Evolutionary conservation across 352 stramenopile species (phyloP), one percentile per base, ranked within the genome.

Genomic region (Globisporangium megalacanthum): DNA sequence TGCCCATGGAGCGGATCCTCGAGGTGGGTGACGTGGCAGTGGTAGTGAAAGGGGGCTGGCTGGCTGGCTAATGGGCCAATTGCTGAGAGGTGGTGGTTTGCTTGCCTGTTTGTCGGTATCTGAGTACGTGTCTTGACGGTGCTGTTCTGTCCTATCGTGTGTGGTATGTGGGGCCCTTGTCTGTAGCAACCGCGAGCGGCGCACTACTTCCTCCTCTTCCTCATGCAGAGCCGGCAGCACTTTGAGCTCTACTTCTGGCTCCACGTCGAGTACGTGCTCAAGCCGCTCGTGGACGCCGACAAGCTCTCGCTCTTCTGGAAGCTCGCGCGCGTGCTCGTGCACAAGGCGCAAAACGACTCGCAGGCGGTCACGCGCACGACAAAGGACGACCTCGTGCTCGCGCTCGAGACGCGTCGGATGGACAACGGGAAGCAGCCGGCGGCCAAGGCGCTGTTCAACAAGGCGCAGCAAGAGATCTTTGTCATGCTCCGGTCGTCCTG

Each of bases 161-260:
- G 35, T 54, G 19, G 33, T 58, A 6, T 57, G 19, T 58, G 31
- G 33, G 36, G 19, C 35, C 57, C 31, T 51, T 13, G 41, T 52
- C 17, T 42, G 11, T 57, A 79, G 65, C 79, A 94, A 71, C 82
- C 80, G 11, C 70, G 84, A 31, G 82, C 84, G 1, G 84, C 84
- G 9, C 84, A 94, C 60, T 94, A 94, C 56, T 94, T 94, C 61
- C 50, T 94, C 39, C 69, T 94, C 2, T 94, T 92, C 36, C 60
- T 94, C 25, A 92, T 94, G 84, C 82, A 94, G 54, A 92, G 80
- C 14, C 77, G 84, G 8, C 84, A 94, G 62, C 84, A 94, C 60
- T 92, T 94, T 60, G 83, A 92, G 42, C 66, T 94, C 7, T 94
- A 92, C 70, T 91, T 94, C 37, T 94, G 84, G 84, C 72, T 94